Evolutionary conservation across 2,329 filamentous ascomycete genomes (phyloP).

Genomic region (Trichophyton verrucosum): DNA sequence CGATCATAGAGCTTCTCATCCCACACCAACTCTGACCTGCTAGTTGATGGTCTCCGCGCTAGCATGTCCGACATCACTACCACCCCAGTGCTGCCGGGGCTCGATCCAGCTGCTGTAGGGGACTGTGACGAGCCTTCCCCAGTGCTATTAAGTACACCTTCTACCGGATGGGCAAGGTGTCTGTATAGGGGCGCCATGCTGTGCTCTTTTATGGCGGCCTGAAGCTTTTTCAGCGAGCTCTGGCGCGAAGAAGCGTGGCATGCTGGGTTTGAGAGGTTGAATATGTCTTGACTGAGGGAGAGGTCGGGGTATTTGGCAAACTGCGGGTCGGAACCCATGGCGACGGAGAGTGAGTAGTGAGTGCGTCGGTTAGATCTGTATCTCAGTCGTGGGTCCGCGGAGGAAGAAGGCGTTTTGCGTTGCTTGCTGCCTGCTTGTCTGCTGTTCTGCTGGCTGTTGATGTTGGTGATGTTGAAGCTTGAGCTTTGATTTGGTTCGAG

Average conservation of each 20-base stretch:
- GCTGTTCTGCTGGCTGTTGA: slow-evolving; percentile 11
- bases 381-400: not conserved
- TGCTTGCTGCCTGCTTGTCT: slow-evolving; percentile 9
- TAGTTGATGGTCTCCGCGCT: slow-evolving; percentile 54
- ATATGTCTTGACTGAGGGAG: slow-evolving; percentile 53
- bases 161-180: slow-evolving; percentile 51
- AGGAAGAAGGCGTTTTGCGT: slow-evolving; percentile 5
- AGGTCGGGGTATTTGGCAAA: slow-evolving; percentile 54
- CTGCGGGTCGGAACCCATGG: slow-evolving; percentile 50
- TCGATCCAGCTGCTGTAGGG: slow-evolving; percentile 32
- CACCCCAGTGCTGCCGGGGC: slow-evolving; percentile 34
- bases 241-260: slow-evolving; percentile 42
- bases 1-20: slow-evolving; percentile 76
- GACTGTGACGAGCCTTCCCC: slow-evolving; percentile 50
- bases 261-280: slow-evolving; percentile 52
- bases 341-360: slow-evolving; percentile 7
- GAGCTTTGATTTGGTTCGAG: slow-evolving; percentile 3
- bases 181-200: slow-evolving; percentile 58
- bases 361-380: not conserved
- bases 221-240: slow-evolving; percentile 46
- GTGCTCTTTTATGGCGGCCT: slow-evolving; percentile 51
- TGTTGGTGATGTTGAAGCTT: slow-evolving; percentile 16
- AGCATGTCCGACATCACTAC: slow-evolving; percentile 60
- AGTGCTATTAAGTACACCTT: slow-evolving; percentile 66
- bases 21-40: slow-evolving; percentile 66